A percentile compares a stretch with the other conserved stretches of the same genome.
Evolutionary conservation across 1,284 basidiomycete genomes (phyloP).

Genomic region (Neotropicomus parvogracilis): DNA sequence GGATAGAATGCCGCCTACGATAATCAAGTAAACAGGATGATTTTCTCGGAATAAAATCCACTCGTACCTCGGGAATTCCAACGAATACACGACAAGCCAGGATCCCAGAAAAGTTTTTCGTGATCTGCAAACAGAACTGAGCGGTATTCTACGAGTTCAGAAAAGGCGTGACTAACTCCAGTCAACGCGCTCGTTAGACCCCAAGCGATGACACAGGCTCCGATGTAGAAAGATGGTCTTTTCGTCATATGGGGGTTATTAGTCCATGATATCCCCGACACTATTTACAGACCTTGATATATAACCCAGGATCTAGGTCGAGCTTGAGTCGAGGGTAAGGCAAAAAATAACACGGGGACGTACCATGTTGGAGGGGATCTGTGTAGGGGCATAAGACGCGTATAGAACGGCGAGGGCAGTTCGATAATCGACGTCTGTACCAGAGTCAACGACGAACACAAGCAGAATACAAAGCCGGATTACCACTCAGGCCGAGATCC

Average conservation of each 20-base stretch:
- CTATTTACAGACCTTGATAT: conserved; percentile 41
- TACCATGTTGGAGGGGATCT: conserved; percentile 68
- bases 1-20: conserved; percentile 60
- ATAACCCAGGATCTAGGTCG: conserved; percentile 47
- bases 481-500: conserved; percentile 52
- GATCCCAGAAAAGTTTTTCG: conserved; percentile 53
- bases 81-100: conserved; percentile 58
- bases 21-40: background rate
- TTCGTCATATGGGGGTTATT: background rate
- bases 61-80: conserved; percentile 53
- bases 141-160: too few relatives aligned
- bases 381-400: conserved; percentile 57
- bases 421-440: conserved; percentile 56
- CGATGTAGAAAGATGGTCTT: conserved; percentile 63
- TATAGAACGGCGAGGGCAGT: conserved; percentile 58
- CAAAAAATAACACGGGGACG: conserved; percentile 6
- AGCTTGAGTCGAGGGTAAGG: background rate
- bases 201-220: conserved; percentile 58
- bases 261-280: background rate
- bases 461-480: background rate
- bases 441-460: background rate
- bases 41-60: too few relatives aligned
- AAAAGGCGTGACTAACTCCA: conserved; percentile 41
- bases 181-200: conserved; percentile 60
- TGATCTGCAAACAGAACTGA: conserved; percentile 39